Percentiles rank a stretch among this genome's conserved stretches.
These are phyloP conservation scores for Backusella tarrabulga DNA, from an alignment of 192 early-diverging fungal species.

Conservation along the genomic window DNA sequence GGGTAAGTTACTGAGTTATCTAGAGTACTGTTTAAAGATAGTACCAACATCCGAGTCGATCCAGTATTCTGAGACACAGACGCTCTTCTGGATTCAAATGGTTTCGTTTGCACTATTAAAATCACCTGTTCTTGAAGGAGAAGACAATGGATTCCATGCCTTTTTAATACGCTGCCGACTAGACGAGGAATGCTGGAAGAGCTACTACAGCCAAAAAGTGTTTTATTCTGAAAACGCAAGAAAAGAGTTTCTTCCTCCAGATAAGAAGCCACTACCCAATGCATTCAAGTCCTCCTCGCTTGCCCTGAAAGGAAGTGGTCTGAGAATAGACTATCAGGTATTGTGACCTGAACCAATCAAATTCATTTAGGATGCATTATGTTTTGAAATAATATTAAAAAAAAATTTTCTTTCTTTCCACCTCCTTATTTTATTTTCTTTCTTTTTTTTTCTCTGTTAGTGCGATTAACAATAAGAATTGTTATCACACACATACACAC, in stretches of 20 bases:
- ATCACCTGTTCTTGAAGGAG: constrained; percentile 29
- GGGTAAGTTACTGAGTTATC: background rate
- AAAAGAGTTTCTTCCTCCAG: constrained; percentile 30
- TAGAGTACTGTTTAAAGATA: constrained; percentile 10
- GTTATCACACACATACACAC: background rate
- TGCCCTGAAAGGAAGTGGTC: constrained; percentile 28
- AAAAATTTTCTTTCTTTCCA: constrained; percentile 9
- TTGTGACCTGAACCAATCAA: constrained; percentile 11
- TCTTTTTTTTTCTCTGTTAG: background rate
- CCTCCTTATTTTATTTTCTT: background rate
- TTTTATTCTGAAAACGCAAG: constrained; percentile 20
- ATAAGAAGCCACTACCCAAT: constrained; percentile 35
- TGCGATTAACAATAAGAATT: background rate
- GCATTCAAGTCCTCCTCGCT: constrained; percentile 35
- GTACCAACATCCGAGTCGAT: constrained; percentile 13
- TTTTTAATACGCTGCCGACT: constrained; percentile 25
- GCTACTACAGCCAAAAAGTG: constrained; percentile 27
- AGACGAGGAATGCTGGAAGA: constrained; percentile 29
- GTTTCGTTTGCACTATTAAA: constrained; percentile 25
- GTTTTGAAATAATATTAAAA: constrained; percentile 3
- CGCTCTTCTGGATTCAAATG: constrained; percentile 39
- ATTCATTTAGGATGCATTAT: constrained; percentile 10
- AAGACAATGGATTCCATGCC: constrained; percentile 24
- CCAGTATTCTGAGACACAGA: constrained; percentile 35
- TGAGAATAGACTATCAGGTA: constrained; percentile 36